Evolutionary conservation across 306 rosid genomes (phyloP).

Genomic region (Gynostemma pentaphyllum): DNA sequence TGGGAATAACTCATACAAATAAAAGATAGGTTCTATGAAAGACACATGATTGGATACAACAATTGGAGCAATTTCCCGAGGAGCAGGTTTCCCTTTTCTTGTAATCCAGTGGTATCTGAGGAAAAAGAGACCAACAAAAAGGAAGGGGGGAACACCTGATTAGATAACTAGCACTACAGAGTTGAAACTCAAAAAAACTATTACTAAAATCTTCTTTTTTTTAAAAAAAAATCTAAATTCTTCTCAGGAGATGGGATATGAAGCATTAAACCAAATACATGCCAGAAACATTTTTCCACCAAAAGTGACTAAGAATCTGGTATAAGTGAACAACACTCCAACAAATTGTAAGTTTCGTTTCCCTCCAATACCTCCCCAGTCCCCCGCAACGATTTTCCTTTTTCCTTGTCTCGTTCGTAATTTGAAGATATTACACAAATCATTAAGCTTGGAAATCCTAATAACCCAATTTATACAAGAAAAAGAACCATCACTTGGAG

Average conservation of each 20-base stretch:
- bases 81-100: constrained; percentile 89
- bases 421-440: too few relatives aligned
- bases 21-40: constrained; percentile 87
- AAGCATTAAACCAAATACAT: background rate
- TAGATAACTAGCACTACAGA: background rate
- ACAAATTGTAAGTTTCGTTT: background rate
- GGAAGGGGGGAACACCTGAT: background rate
- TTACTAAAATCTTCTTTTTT: background rate
- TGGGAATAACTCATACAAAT: constrained; percentile 80
- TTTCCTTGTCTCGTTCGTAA: background rate
- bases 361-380: background rate
- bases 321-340: background rate
- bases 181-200: background rate
- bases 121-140: background rate
- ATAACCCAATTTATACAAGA: background rate
- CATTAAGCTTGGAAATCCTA: background rate
- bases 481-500: background rate
- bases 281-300: background rate
- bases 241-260: background rate
- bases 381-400: background rate
- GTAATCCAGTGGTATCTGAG: constrained; percentile 92
- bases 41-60: constrained; percentile 93
- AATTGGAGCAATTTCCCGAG: constrained; percentile 75
- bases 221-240: background rate
- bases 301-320: background rate